phyloP scores from a whole-genome alignment of 768 basidiomycete species.

The Chlorophyllum brunneum region DNA sequence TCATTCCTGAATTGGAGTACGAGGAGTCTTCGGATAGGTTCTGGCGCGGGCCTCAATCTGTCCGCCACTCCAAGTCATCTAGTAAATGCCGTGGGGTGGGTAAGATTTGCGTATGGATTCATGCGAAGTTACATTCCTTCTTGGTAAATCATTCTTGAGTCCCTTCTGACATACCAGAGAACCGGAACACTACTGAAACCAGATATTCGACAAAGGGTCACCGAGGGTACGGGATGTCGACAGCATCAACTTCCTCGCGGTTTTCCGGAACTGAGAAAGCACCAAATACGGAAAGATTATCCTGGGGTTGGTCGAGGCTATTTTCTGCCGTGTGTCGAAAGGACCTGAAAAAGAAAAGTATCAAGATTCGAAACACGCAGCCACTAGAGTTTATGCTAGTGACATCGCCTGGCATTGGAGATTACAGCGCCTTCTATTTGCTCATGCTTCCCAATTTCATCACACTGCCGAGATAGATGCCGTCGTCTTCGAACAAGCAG shows the following conservation, averaged over 20 bases:
- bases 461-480: no score
- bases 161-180: not conserved
- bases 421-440: no score
- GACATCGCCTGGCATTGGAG: no score
- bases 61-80: no score
- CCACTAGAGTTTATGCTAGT: no score
- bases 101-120: no score
- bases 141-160: not conserved
- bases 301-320: not conserved
- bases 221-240: not conserved
- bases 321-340: not conserved
- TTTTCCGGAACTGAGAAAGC: not conserved
- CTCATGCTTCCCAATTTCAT: no score
- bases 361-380: not conserved
- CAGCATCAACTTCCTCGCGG: slow-evolving; percentile 2
- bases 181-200: not conserved
- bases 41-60: no score
- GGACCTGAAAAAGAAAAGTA: not conserved
- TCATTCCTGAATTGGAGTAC: not conserved
- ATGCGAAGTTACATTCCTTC: not conserved
- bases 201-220: not conserved
- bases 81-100: not conserved
- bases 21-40: not conserved
- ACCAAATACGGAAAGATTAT: not conserved
- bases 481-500: no score